These are phyloP conservation scores for Fomitopsis palustris DNA, from an alignment of 1,284 basidiomycete genomes.

Conservation along the genomic window DNA sequence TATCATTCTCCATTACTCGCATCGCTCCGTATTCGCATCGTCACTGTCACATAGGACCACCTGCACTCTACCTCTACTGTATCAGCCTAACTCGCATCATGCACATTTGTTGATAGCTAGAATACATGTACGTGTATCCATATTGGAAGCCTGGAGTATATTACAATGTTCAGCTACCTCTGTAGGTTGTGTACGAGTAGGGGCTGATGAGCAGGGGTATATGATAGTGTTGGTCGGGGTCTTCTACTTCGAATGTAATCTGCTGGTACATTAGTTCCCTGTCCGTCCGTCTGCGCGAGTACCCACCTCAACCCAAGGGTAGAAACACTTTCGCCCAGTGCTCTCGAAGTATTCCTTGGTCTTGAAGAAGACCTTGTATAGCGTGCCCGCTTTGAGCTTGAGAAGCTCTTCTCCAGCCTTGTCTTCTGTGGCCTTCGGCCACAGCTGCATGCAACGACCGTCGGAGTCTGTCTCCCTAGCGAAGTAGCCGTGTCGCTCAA, in stretches of 20 bases:
- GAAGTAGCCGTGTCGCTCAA: not conserved
- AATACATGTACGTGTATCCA: not conserved
- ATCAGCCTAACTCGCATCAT: not conserved
- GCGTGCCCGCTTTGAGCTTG: slow-evolving; percentile 44
- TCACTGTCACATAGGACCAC: not conserved
- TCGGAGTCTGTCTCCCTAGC: slow-evolving; percentile 77
- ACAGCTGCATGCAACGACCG: slow-evolving; percentile 76
- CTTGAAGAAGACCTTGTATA: slow-evolving; percentile 85
- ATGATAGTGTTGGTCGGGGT: slow-evolving; percentile 82
- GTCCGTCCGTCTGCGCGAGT: not conserved
- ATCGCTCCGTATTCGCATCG: not conserved
- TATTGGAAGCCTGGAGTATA: slow-evolving; percentile 1
- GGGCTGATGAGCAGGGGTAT: slow-evolving; percentile 90
- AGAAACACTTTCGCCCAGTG: slow-evolving; percentile 68
- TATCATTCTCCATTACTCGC: not conserved
- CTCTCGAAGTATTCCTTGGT: slow-evolving; percentile 80
- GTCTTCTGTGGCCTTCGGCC: slow-evolving; percentile 41
- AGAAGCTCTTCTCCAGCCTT: slow-evolving; percentile 33
- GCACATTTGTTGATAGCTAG: slow-evolving; percentile 4
- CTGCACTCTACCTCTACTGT: slow-evolving; percentile 2
- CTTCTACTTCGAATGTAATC: slow-evolving; percentile 73
- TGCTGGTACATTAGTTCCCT: slow-evolving; percentile 27
- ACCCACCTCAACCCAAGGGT: slow-evolving; percentile 82
- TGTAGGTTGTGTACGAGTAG: slow-evolving; percentile 90
- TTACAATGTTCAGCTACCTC: slow-evolving; percentile 59